Evolutionary conservation across 179 eudicot species (phyloP).

Genomic region (Dionaea muscipula): DNA sequence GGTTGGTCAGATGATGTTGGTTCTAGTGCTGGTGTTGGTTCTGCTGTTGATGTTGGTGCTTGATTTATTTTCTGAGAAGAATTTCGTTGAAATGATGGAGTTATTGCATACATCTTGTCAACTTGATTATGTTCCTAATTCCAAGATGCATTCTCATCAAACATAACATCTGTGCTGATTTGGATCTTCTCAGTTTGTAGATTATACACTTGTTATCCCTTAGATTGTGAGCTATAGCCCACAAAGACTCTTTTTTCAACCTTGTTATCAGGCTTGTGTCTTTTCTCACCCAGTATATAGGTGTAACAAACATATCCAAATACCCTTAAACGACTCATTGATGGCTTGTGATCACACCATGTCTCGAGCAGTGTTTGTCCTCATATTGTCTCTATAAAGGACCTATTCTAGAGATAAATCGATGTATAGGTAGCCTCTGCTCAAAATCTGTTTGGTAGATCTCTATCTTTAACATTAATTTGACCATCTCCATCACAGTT

Average conservation of each 20-base stretch:
- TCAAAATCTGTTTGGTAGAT: slow-evolving; percentile 5
- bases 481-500: neutral
- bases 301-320: slow-evolving; percentile 8
- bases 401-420: slow-evolving; percentile 1
- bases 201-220: slow-evolving; percentile 5
- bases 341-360: slow-evolving; percentile 5
- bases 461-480: slow-evolving; percentile 6
- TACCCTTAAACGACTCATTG: slow-evolving; percentile 5
- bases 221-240: slow-evolving; percentile 3
- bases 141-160: no score
- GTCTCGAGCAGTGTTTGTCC: slow-evolving; percentile 6
- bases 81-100: no score
- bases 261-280: slow-evolving; percentile 10
- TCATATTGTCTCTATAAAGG: neutral
- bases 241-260: slow-evolving; percentile 6
- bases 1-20: no score
- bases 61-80: no score
- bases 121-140: no score
- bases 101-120: no score
- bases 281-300: slow-evolving; percentile 5
- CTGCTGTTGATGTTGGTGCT: no score
- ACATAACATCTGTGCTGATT: no score
- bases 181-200: no score
- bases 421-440: slow-evolving; percentile 2
- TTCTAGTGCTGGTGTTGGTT: no score